A percentile compares a stretch with the other conserved stretches of the same genome.
Evolutionary conservation across 371 early-diverging fungal species (phyloP).

Genomic region (Mortierella sp.): DNA sequence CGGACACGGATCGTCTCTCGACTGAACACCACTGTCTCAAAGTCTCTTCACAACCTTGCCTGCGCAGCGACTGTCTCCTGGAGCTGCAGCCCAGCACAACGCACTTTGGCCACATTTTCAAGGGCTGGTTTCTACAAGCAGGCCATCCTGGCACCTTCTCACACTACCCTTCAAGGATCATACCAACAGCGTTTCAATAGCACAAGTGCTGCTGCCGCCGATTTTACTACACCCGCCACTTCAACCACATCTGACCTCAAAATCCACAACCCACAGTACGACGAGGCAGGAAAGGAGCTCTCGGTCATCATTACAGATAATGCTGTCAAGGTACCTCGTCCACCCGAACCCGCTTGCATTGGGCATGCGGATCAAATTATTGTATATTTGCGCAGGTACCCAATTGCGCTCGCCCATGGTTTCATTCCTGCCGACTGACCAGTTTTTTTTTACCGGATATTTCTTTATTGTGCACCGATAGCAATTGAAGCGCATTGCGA

Average conservation of each 20-base stretch:
- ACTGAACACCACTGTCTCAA: neutral
- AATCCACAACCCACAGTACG: constrained; percentile 45
- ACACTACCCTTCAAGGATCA: neutral
- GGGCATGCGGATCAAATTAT: neutral
- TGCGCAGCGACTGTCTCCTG: constrained; percentile 25
- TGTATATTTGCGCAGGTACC: neutral
- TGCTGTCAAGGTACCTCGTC: constrained; percentile 47
- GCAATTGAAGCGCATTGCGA: constrained; percentile 77
- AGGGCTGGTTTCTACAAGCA: neutral
- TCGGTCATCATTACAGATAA: constrained; percentile 51
- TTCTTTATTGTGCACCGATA: constrained; percentile 32
- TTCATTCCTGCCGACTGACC: neutral
- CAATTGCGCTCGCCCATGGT: neutral
- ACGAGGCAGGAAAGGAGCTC: constrained; percentile 50
- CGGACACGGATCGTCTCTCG: constrained; percentile 6
- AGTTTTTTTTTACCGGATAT: neutral
- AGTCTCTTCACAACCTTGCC: constrained; percentile 5
- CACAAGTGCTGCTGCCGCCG: constrained; percentile 14
- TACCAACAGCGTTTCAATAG: constrained; percentile 29
- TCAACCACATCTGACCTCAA: constrained; percentile 19
- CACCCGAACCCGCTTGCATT: neutral
- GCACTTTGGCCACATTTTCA: neutral
- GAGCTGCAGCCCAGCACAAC: neutral
- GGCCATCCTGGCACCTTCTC: neutral
- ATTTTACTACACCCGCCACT: neutral